Evolutionary conservation across 139 green algal genomes (phyloP).

Genomic region (Ettlia oleoabundans): DNA sequence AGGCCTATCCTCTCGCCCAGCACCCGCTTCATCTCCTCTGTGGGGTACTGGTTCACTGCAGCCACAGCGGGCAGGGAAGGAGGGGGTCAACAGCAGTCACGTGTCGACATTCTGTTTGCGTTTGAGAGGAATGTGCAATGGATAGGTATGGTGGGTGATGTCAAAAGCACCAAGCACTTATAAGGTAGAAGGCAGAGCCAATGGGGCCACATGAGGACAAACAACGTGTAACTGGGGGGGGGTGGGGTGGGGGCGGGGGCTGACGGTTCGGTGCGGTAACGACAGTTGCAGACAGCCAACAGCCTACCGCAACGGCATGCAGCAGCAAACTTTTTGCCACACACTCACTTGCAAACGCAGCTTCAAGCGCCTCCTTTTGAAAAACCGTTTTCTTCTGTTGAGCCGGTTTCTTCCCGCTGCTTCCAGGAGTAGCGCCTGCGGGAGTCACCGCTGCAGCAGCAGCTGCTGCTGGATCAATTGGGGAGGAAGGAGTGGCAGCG

Average conservation of each 20-base stretch:
- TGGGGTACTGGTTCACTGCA: conserved; percentile 69
- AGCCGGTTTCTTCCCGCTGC: conserved; percentile 13
- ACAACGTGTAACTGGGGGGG: too few relatives aligned
- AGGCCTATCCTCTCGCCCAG: conserved; percentile 72
- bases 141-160: too few relatives aligned
- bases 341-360: conserved; percentile 64
- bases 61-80: not conserved
- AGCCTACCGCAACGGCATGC: not conserved
- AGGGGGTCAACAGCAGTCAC: not conserved
- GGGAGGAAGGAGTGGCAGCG: not conserved
- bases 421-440: not conserved
- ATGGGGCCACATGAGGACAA: too few relatives aligned
- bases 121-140: too few relatives aligned
- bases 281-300: too few relatives aligned
- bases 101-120: too few relatives aligned
- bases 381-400: conserved; percentile 74
- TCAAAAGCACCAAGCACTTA: too few relatives aligned
- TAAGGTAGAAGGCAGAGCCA: too few relatives aligned
- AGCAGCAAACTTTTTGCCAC: not conserved
- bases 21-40: conserved; percentile 56
- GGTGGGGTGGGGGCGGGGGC: too few relatives aligned
- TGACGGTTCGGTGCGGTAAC: too few relatives aligned
- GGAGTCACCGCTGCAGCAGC: not conserved
- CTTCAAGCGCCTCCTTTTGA: conserved; percentile 83
- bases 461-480: not conserved